Percentiles rank a stretch among this genome's conserved stretches.
Evolutionary conservation across 768 basidiomycete genomes (phyloP).

Genomic region (Macrolepiota fuliginosa): DNA sequence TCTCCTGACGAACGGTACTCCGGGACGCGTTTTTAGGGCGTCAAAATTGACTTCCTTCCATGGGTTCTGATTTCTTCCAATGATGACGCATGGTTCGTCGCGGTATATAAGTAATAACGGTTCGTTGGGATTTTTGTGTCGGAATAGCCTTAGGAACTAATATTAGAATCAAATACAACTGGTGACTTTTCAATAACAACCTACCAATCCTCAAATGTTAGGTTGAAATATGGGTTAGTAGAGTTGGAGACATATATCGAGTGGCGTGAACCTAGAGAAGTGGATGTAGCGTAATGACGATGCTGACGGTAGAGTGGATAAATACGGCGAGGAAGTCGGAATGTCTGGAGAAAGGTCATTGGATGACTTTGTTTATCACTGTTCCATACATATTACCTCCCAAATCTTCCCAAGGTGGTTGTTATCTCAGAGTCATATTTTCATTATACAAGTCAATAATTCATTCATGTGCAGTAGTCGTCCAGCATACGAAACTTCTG

Average conservation of each 20-base stretch:
- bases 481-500: background rate
- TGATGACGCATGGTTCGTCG: conserved; percentile 85
- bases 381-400: background rate
- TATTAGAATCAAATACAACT: background rate
- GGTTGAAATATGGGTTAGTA: conserved; percentile 84
- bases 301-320: conserved; percentile 11
- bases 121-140: conserved; percentile 60
- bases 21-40: conserved; percentile 42
- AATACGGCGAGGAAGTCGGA: conserved; percentile 14
- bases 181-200: conserved; percentile 18
- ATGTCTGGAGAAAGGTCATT: conserved; percentile 12
- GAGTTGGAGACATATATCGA: conserved; percentile 75
- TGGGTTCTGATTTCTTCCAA: conserved; percentile 96
- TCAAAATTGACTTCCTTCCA: conserved; percentile 94
- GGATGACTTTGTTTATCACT: conserved; percentile 6
- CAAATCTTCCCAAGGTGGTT: background rate
- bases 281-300: conserved; percentile 12
- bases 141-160: conserved; percentile 47
- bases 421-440: background rate
- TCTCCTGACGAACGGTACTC: conserved; percentile 77
- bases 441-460: background rate
- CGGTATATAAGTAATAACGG: conserved; percentile 88
- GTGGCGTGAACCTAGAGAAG: conserved; percentile 32
- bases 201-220: conserved; percentile 89
- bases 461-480: background rate